phyloP scores from a whole-genome alignment of 345 rosid genomes.

The Dipteronia dyeriana region DNA sequence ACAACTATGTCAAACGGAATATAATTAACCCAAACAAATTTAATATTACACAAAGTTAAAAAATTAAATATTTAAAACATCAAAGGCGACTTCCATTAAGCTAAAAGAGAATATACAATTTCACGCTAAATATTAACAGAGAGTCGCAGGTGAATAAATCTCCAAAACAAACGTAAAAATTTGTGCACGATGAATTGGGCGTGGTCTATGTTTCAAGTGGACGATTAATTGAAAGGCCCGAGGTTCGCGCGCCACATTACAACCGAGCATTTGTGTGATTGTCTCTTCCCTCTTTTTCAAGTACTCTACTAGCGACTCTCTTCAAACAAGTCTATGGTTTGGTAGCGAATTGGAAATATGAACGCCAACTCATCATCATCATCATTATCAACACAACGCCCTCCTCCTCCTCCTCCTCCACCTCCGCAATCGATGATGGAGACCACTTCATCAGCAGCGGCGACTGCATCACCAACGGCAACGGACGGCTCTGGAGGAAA shows the following conservation, averaged over 20 bases:
- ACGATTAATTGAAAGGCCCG: slow-evolving; percentile 51
- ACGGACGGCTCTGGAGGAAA: slow-evolving; percentile 38
- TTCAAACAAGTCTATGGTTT: neutral
- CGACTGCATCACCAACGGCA: slow-evolving; percentile 23
- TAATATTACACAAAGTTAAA: too few relatives aligned
- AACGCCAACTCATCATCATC: slow-evolving; percentile 45
- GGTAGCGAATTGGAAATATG: slow-evolving; percentile 22
- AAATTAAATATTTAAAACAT: too few relatives aligned
- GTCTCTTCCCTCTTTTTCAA: slow-evolving; percentile 11
- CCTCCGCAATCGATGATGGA: slow-evolving; percentile 41
- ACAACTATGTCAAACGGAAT: too few relatives aligned
- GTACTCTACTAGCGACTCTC: neutral
- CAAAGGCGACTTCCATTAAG: too few relatives aligned
- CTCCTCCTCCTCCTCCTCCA: slow-evolving; percentile 24
- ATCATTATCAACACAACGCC: neutral
- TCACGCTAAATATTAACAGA: too few relatives aligned
- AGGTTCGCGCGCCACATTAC: slow-evolving; percentile 30
- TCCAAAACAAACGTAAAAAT: neutral
- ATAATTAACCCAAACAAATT: too few relatives aligned
- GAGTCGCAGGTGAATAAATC: neutral
- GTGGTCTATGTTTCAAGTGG: slow-evolving; percentile 23
- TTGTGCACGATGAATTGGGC: slow-evolving; percentile 26
- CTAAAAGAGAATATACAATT: too few relatives aligned
- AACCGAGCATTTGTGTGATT: neutral
- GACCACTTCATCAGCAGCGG: slow-evolving; percentile 38